Evolutionary conservation across 2,329 filamentous ascomycete genomes (phyloP).

Genomic region (Myrmaecium sp.): DNA sequence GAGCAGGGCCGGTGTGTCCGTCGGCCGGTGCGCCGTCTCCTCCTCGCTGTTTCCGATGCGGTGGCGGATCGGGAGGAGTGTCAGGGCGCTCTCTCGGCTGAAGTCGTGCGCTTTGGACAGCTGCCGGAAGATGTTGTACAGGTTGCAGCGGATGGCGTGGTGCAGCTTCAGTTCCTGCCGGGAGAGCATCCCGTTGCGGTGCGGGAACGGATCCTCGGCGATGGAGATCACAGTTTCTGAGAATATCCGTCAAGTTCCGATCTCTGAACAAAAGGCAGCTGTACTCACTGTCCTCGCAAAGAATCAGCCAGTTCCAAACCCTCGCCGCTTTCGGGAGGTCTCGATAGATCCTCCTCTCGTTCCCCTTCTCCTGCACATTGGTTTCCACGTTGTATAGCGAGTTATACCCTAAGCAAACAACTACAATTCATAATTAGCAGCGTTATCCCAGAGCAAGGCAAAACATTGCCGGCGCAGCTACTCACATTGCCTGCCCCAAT

Average conservation of each 20-base stretch:
- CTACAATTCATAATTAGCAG: too few species aligned
- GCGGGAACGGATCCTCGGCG: slow-evolving; percentile 40
- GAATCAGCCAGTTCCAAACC: slow-evolving; percentile 54
- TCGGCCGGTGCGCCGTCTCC: slow-evolving; percentile 27
- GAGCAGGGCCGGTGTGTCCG: slow-evolving; percentile 41
- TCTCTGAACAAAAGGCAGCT: background rate
- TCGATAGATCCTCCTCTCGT: slow-evolving; percentile 11
- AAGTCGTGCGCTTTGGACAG: slow-evolving; percentile 36
- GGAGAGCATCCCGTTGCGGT: slow-evolving; percentile 18
- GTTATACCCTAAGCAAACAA: slow-evolving; percentile 56
- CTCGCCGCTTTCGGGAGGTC: slow-evolving; percentile 33
- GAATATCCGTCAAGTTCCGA: background rate
- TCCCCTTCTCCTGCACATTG: slow-evolving; percentile 1
- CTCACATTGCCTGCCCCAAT: slow-evolving; percentile 48
- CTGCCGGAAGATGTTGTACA: slow-evolving; percentile 43
- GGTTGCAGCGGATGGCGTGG: slow-evolving; percentile 37
- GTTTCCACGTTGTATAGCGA: slow-evolving; percentile 32
- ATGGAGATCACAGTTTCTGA: slow-evolving; percentile 52
- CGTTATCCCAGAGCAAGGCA: too few species aligned
- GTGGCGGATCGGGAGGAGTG: slow-evolving; percentile 27
- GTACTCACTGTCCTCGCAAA: slow-evolving; percentile 47
- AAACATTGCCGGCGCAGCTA: too few species aligned
- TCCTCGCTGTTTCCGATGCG: slow-evolving; percentile 27
- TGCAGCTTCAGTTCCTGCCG: slow-evolving; percentile 28
- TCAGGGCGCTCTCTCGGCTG: slow-evolving; percentile 21